Conservation (phyloP, 192 early-diverging fungal species). For the Umbelopsis ramanniana region DNA sequence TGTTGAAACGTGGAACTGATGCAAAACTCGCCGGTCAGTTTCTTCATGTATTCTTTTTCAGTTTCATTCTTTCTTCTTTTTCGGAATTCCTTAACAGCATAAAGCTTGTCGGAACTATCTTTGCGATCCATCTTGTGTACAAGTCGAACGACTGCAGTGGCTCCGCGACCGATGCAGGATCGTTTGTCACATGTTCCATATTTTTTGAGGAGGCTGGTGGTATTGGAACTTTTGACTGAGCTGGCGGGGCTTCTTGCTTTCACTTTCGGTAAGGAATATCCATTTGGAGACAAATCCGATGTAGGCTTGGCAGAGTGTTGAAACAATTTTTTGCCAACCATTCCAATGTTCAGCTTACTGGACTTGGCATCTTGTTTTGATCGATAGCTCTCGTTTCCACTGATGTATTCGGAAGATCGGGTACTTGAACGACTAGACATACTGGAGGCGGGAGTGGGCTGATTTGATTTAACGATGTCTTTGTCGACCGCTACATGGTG, state of each 20-base stretch:
- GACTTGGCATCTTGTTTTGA: not conserved
- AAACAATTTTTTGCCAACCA: not conserved
- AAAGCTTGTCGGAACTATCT: slow-evolving; percentile 64
- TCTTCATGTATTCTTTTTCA: slow-evolving; percentile 94
- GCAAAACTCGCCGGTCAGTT: slow-evolving; percentile 95
- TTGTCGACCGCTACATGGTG: slow-evolving; percentile 1
- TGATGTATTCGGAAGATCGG: slow-evolving; percentile 8
- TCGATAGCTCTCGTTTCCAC: not conserved
- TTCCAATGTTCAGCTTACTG: not conserved
- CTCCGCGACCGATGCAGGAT: slow-evolving; percentile 84
- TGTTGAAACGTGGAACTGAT: slow-evolving; percentile 92
- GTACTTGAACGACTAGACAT: slow-evolving; percentile 22
- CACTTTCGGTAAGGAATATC: not conserved
- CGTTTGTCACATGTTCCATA: slow-evolving; percentile 60
- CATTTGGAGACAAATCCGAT: not conserved
- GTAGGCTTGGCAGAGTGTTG: slow-evolving; percentile 4
- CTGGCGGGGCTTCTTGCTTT: slow-evolving; percentile 11
- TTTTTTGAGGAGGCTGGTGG: slow-evolving; percentile 34
- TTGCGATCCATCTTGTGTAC: slow-evolving; percentile 74
- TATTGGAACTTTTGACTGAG: slow-evolving; percentile 22
- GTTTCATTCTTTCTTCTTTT: slow-evolving; percentile 80
- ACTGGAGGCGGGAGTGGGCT: slow-evolving; percentile 7
- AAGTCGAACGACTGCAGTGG: slow-evolving; percentile 89
- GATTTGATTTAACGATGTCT: slow-evolving; percentile 16
- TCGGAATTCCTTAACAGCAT: slow-evolving; percentile 95